phyloP scores from a whole-genome alignment of 2,329 filamentous ascomycete genomes.

The Colletotrichum acutatum region DNA sequence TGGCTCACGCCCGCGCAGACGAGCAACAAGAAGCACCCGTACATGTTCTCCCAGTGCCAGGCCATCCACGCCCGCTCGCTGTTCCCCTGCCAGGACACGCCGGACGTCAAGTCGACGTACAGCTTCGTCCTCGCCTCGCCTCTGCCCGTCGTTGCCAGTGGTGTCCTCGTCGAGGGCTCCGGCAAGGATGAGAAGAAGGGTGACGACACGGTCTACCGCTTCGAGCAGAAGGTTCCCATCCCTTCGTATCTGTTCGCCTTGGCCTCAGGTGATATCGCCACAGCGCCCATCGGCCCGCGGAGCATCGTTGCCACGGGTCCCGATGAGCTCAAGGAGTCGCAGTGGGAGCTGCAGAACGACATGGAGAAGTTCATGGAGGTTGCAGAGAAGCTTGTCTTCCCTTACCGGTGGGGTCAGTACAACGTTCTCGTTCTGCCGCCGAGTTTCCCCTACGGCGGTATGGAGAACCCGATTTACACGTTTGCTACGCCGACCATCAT shows the following conservation, averaged over 20 bases:
- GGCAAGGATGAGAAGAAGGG: conserved; percentile 59
- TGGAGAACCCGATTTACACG: conserved; percentile 95
- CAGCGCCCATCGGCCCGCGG: conserved; percentile 86
- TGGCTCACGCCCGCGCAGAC: conserved; percentile 96
- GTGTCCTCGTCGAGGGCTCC: conserved; percentile 67
- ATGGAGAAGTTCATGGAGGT: conserved; percentile 93
- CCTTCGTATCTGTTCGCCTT: conserved; percentile 96
- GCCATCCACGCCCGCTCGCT: conserved; percentile 94
- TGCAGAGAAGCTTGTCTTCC: conserved; percentile 83
- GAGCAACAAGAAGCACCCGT: conserved; percentile 93
- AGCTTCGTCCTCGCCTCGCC: conserved; percentile 88
- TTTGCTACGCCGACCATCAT: conserved; percentile 96
- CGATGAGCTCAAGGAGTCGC: conserved; percentile 83
- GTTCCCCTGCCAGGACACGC: conserved; percentile 97
- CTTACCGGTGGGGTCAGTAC: conserved; percentile 95
- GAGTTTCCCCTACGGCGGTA: conserved; percentile 89
- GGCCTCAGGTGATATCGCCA: conserved; percentile 85
- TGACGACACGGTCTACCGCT: conserved; percentile 78
- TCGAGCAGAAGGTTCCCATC: conserved; percentile 91
- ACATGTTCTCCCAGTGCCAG: conserved; percentile 98
- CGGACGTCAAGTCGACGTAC: conserved; percentile 96
- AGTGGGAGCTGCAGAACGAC: conserved; percentile 91
- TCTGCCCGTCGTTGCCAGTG: conserved; percentile 91
- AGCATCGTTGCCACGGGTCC: conserved; percentile 89
- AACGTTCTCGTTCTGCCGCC: conserved; percentile 92